These are phyloP conservation scores for Solanum aculeatissimum DNA, from an alignment of 305 asterid species.

Conservation along the genomic window DNA sequence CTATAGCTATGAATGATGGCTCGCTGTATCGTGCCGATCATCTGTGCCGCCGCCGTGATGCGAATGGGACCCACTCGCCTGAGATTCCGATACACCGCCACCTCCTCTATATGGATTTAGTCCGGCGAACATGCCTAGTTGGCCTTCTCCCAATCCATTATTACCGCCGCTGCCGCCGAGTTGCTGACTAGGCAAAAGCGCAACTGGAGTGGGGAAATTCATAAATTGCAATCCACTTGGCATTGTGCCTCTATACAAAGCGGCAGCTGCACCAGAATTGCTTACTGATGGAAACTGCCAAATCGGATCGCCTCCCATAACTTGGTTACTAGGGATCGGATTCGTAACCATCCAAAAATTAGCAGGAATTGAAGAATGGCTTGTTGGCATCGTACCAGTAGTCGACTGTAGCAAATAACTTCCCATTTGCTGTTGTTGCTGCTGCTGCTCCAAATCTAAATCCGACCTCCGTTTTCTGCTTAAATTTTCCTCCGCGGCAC, in stretches of 20 bases:
- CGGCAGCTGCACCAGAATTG: conserved; percentile 19
- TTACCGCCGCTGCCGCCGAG: conserved; percentile 12
- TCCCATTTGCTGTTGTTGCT: conserved; percentile 55
- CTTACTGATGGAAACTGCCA: conserved; percentile 33
- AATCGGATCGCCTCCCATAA: conserved; percentile 62
- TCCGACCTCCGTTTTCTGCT: conserved; percentile 53
- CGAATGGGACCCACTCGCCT: conserved; percentile 60
- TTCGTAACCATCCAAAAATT: conserved; percentile 92
- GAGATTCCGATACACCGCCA: conserved; percentile 54
- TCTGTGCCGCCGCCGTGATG: conserved; percentile 45
- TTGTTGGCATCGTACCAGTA: conserved; percentile 59
- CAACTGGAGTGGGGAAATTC: conserved; percentile 77
- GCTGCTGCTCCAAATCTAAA: conserved; percentile 36
- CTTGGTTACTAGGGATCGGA: conserved; percentile 61
- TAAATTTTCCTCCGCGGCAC: conserved; percentile 32
- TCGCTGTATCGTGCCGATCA: conserved; percentile 44
- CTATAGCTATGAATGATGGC: conserved; percentile 45
- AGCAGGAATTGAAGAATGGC: conserved; percentile 68
- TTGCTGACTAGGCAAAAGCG: conserved; percentile 59
- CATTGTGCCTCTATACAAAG: conserved; percentile 61
- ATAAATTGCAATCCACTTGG: conserved; percentile 76
- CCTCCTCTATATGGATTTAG: conserved; percentile 36
- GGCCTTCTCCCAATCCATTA: conserved; percentile 52
- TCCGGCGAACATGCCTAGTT: conserved; percentile 51
- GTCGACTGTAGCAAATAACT: conserved; percentile 63